phyloP scores from a whole-genome alignment of 306 rosid species.

The Cicer judaicum region DNA sequence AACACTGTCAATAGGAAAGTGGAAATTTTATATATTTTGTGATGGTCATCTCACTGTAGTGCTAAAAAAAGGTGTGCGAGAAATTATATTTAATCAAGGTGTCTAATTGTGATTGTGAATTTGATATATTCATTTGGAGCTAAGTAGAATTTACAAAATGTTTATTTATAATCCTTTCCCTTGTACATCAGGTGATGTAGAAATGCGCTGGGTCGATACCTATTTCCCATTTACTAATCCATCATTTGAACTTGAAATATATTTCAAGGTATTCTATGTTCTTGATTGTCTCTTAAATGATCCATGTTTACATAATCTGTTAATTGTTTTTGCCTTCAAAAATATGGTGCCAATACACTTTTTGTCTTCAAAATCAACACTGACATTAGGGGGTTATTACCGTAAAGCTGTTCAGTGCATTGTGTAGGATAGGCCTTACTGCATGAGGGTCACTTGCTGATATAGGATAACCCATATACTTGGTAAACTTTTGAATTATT shows the following conservation, averaged over 20 bases:
- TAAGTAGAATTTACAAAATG: slow-evolving; percentile 18
- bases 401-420: slow-evolving; percentile 12
- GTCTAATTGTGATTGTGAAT: slow-evolving; percentile 34
- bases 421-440: neutral
- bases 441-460: slow-evolving; percentile 12
- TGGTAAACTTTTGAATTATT: slow-evolving; percentile 15
- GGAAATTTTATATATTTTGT: slow-evolving; percentile 2
- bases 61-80: slow-evolving; percentile 4
- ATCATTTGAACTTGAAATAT: slow-evolving; percentile 94
- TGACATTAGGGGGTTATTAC: neutral
- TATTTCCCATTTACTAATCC: slow-evolving; percentile 96
- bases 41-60: slow-evolving; percentile 26
- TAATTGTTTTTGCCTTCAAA: slow-evolving; percentile 22
- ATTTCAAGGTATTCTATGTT: slow-evolving; percentile 69
- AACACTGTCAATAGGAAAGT: slow-evolving; percentile 21
- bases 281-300: slow-evolving; percentile 11
- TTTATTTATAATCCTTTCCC: slow-evolving; percentile 28
- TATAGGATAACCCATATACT: neutral
- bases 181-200: slow-evolving; percentile 75
- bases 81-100: neutral
- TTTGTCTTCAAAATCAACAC: slow-evolving; percentile 24
- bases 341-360: slow-evolving; percentile 6
- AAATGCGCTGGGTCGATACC: slow-evolving; percentile 98
- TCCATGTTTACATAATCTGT: slow-evolving; percentile 3
- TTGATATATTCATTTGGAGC: slow-evolving; percentile 27